A percentile compares a stretch with the other conserved stretches of the same genome.
Conservation (phyloP, 2,329 filamentous ascomycete species). For the Aureobasidium sp. region DNA sequence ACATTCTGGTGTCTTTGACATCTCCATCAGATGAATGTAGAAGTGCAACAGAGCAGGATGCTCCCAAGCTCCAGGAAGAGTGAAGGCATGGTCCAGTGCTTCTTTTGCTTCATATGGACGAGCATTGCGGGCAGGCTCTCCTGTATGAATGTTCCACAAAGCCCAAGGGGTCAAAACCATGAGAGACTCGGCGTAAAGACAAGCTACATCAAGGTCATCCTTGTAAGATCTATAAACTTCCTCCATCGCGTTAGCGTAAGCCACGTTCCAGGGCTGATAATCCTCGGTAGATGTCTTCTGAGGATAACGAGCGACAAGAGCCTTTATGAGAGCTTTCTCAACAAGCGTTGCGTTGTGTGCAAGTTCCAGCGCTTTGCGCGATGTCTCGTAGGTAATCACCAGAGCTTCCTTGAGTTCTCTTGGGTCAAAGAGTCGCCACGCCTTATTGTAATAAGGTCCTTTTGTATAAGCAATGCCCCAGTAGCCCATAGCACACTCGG, state of each 20-base stretch:
- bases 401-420: slow-evolving; percentile 51
- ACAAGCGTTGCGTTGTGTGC: slow-evolving; percentile 37
- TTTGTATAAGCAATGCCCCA: slow-evolving; percentile 66
- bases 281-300: not conserved
- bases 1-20: slow-evolving; percentile 60
- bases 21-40: slow-evolving; percentile 73
- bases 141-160: slow-evolving; percentile 56
- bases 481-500: slow-evolving; percentile 54
- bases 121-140: slow-evolving; percentile 48
- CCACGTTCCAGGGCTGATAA: slow-evolving; percentile 46
- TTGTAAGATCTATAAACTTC: slow-evolving; percentile 46
- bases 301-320: slow-evolving; percentile 57
- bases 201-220: slow-evolving; percentile 55
- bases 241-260: slow-evolving; percentile 57
- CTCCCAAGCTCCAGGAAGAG: slow-evolving; percentile 39
- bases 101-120: slow-evolving; percentile 52
- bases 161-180: slow-evolving; percentile 62
- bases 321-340: slow-evolving; percentile 58
- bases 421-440: slow-evolving; percentile 64
- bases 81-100: slow-evolving; percentile 54
- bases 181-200: slow-evolving; percentile 57
- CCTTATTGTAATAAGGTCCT: slow-evolving; percentile 74
- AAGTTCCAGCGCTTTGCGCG: slow-evolving; percentile 38
- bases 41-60: slow-evolving; percentile 69
- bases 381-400: slow-evolving; percentile 41